phyloP scores from a whole-genome alignment of 2,329 filamentous ascomycete genomes.

The Ascochyta pisi region DNA sequence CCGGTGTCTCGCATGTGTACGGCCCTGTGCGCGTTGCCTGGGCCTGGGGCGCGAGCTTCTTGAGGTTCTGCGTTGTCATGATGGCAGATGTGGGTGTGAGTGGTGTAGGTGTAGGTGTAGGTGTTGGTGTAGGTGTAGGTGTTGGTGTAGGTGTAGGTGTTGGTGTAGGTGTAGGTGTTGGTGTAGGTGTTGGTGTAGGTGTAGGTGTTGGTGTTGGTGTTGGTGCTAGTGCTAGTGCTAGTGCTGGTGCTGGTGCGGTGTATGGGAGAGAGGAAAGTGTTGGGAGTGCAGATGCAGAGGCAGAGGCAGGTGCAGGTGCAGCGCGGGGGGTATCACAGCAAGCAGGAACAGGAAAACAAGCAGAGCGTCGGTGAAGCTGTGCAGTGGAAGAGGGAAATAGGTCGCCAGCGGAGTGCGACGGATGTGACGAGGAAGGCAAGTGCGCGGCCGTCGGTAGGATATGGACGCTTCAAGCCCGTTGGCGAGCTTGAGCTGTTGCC shows the following conservation, averaged over 20 bases:
- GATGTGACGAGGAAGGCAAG: conserved; percentile 5
- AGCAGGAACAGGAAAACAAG: conserved; percentile 13
- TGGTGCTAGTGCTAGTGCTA: too few species aligned
- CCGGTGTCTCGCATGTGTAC: conserved; percentile 76
- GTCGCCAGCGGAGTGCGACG: conserved; percentile 20
- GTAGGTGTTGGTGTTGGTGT: not conserved
- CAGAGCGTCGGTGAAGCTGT: conserved; percentile 4
- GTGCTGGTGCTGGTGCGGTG: too few species aligned
- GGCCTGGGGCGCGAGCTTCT: conserved; percentile 57
- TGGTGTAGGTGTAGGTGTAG: not conserved
- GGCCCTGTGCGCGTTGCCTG: conserved; percentile 68
- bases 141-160: not conserved
- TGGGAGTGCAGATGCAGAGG: conserved; percentile 11
- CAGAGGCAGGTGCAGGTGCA: conserved; percentile 18
- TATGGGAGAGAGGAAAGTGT: not conserved
- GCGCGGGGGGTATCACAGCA: conserved; percentile 20
- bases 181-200: not conserved
- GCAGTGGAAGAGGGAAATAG: conserved; percentile 24
- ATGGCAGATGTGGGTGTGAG: conserved; percentile 15
- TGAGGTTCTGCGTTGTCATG: conserved; percentile 52
- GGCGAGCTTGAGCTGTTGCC: conserved; percentile 18
- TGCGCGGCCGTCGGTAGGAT: conserved; percentile 4
- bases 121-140: not conserved
- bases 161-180: not conserved
- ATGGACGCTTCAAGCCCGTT: not conserved